A percentile compares a stretch with the other conserved stretches of the same genome.
Conservation (phyloP, 176 grass and related monocot genomes). For the Tillandsia fasciculata region DNA sequence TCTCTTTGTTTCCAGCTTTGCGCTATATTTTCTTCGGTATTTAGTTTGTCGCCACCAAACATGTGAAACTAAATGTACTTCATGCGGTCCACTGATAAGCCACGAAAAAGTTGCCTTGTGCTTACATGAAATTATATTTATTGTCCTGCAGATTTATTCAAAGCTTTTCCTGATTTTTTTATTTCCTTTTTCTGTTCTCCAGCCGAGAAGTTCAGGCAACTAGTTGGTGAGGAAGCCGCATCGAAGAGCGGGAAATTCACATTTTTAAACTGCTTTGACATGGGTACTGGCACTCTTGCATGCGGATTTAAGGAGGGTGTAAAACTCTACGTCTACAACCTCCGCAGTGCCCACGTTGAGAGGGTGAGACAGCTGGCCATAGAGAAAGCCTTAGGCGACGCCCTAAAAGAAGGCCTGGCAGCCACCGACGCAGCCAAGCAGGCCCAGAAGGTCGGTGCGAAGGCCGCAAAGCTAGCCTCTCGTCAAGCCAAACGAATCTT, state of each 20-base stretch:
- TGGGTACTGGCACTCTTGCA: slow-evolving; percentile 75
- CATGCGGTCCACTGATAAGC: too few species aligned
- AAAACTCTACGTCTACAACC: slow-evolving; percentile 79
- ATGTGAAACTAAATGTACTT: too few species aligned
- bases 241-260: slow-evolving; percentile 97
- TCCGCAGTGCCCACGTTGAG: slow-evolving; percentile 67
- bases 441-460: slow-evolving; percentile 71
- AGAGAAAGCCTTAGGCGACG: slow-evolving; percentile 63
- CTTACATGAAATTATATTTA: not conserved
- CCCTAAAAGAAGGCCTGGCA: slow-evolving; percentile 45
- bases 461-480: slow-evolving; percentile 67
- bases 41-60: too few species aligned
- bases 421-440: slow-evolving; percentile 55
- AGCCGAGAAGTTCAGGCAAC: slow-evolving; percentile 95
- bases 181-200: slow-evolving; percentile 18
- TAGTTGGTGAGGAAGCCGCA: slow-evolving; percentile 78
- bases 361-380: slow-evolving; percentile 41
- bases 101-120: not conserved
- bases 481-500: slow-evolving; percentile 86
- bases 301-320: slow-evolving; percentile 75
- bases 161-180: not conserved
- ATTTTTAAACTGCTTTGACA: slow-evolving; percentile 92
- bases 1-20: too few species aligned
- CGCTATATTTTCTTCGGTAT: too few species aligned
- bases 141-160: too few species aligned